A percentile compares a stretch with the other conserved stretches of the same genome.
Conservation (phyloP, 169 alveolate genomes). For the Eimeria zaria region DNA sequence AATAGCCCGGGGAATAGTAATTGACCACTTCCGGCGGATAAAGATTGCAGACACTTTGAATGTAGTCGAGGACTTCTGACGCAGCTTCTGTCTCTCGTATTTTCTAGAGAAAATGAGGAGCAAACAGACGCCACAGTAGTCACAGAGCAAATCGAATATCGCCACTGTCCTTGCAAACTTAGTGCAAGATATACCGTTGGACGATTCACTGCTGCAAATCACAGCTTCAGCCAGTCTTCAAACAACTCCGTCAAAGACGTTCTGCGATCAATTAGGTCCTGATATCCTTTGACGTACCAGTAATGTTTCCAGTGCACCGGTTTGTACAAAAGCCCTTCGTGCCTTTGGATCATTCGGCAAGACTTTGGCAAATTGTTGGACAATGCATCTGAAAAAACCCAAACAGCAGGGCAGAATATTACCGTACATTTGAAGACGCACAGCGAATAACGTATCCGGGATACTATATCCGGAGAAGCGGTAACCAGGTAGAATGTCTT, state of each 20-base stretch:
- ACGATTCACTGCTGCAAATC: not conserved
- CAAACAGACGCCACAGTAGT: not conserved
- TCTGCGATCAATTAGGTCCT: not conserved
- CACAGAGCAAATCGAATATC: not conserved
- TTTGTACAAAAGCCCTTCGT: constrained; percentile 94
- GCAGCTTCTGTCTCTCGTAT: constrained; percentile 94
- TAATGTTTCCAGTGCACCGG: constrained; percentile 96
- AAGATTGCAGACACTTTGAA: constrained; percentile 94
- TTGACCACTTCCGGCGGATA: constrained; percentile 97
- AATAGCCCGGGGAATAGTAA: constrained; percentile 97
- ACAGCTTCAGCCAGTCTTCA: not conserved
- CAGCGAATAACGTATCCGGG: not conserved
- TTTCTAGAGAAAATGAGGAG: constrained; percentile 80
- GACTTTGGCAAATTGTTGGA: constrained; percentile 96
- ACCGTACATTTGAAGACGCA: not conserved
- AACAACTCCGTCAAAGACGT: not conserved
- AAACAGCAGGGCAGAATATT: not conserved
- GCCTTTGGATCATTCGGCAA: constrained; percentile 96
- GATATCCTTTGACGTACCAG: constrained; percentile 63
- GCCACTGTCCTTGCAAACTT: not conserved
- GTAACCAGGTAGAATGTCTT: too few species aligned
- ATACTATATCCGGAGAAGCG: too few species aligned
- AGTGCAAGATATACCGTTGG: not conserved
- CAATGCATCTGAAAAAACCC: constrained; percentile 89
- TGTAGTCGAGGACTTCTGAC: constrained; percentile 93